A percentile compares a stretch with the other conserved stretches of the same genome.
Evolutionary conservation across 305 asterid genomes (phyloP).

Genomic region (Plantago coronopus): DNA sequence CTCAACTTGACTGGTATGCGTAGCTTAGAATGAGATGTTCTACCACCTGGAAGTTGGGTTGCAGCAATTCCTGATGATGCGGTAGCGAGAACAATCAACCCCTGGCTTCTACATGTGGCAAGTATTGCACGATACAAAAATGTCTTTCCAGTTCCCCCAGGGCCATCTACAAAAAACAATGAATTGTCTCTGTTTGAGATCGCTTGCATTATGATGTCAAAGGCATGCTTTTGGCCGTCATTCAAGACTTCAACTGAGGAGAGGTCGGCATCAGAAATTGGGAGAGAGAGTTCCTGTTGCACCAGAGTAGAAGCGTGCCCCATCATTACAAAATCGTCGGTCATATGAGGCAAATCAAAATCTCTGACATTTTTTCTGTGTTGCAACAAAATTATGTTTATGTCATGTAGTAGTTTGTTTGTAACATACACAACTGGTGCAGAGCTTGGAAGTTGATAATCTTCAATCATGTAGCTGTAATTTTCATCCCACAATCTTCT

Average conservation of each 20-base stretch:
- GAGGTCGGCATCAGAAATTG: background rate
- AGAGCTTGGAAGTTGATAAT: background rate
- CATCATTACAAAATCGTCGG: background rate
- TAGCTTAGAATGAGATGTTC: background rate
- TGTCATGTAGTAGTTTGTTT: background rate
- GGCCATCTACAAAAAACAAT: background rate
- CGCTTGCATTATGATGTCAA: background rate
- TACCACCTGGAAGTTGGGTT: no score
- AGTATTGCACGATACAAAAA: background rate
- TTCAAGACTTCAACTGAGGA: background rate
- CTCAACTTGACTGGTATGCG: background rate
- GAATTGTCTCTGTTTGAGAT: background rate
- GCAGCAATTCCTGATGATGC: background rate
- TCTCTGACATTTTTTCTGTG: conserved; percentile 2
- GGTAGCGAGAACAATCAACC: background rate
- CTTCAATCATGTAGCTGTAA: background rate
- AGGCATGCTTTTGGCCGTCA: background rate
- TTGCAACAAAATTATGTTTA: background rate
- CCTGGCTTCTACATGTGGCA: background rate
- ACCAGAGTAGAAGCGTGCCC: background rate
- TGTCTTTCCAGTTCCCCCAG: background rate
- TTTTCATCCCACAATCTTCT: conserved; percentile 1
- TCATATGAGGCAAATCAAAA: background rate
- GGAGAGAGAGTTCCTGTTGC: background rate
- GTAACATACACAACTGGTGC: background rate